A percentile compares a stretch with the other conserved stretches of the same genome.
Evolutionary conservation across 2,329 filamentous ascomycete genomes (phyloP).

Genomic region (Sporothrix curviconia): DNA sequence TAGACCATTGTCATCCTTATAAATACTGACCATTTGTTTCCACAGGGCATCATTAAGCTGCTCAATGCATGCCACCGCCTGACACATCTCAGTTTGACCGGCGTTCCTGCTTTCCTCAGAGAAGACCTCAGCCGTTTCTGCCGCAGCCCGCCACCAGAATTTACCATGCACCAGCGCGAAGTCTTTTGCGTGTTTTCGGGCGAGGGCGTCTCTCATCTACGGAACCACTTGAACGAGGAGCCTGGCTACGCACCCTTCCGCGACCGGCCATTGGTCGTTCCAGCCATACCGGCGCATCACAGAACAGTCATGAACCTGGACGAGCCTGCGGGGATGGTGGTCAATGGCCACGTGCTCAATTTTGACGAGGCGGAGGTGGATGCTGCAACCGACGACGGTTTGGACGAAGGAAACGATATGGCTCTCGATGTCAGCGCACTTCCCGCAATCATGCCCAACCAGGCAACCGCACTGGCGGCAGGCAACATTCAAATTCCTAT

Average conservation of each 20-base stretch:
- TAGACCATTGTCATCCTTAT: neutral
- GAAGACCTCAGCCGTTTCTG: slow-evolving; percentile 82
- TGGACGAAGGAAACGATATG: slow-evolving; percentile 36
- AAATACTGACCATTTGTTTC: slow-evolving; percentile 34
- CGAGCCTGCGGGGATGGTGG: neutral
- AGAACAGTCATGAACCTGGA: neutral
- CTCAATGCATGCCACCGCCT: slow-evolving; percentile 87
- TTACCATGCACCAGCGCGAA: slow-evolving; percentile 88
- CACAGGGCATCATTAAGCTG: slow-evolving; percentile 72
- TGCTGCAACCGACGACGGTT: slow-evolving; percentile 35
- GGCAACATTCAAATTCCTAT: too few species aligned
- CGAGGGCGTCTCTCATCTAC: slow-evolving; percentile 68
- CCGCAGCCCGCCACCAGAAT: slow-evolving; percentile 81
- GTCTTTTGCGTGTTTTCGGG: slow-evolving; percentile 98
- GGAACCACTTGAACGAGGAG: slow-evolving; percentile 65
- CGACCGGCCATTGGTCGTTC: slow-evolving; percentile 21
- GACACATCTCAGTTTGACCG: slow-evolving; percentile 90
- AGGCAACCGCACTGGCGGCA: too few species aligned
- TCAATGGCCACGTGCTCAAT: slow-evolving; percentile 15
- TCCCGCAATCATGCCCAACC: too few species aligned
- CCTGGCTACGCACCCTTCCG: slow-evolving; percentile 41
- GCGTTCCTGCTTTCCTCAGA: slow-evolving; percentile 82
- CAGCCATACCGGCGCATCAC: slow-evolving; percentile 6
- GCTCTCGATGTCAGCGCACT: too few species aligned
- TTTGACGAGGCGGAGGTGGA: slow-evolving; percentile 24